Evolutionary conservation across 768 basidiomycete genomes (phyloP), one percentile per base, ranked within the genome.

Genomic region (Phanerochaete sordida): DNA sequence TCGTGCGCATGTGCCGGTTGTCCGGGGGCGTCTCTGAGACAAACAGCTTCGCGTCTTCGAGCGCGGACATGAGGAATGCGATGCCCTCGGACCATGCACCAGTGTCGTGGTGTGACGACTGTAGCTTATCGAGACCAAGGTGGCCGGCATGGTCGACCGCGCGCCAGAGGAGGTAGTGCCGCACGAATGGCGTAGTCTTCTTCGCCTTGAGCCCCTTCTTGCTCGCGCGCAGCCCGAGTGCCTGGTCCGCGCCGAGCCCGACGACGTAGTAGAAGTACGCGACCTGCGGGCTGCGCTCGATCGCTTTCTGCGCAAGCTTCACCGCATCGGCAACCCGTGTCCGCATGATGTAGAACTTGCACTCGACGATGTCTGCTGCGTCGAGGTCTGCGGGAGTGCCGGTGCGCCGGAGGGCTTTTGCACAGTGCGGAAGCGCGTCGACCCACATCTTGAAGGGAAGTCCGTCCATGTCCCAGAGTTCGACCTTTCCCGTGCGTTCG

Each of bases 251-350:
- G 0, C 78, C 76, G 27, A 88, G 73, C 0, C 82, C 79, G 60
- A 86, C 76, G 21, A 81, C 82, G 61, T 88, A 87, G 60, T 87
- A 84, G 68, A 81, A 87, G 68, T 87, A 88, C 2, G 82, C 83
- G 26, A 82, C 76, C 23, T 81, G 74, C 1, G 86, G 85, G 62
- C 78, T 86, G 30, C 84, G 81, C 62, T 79, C 68, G 35, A 87
- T 68, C 1, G 75, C 79, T 37, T 75, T 74, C 58, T 77, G 74
- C 0, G 84, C 85, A 6, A 79, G 65, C 15, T 67, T 68, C 49
- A 80, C 73, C 1, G 85, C 84, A 12, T 84, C 80, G 3, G 74
- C 68, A 31, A 83, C 71, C 28, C 80, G 78, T 23, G 74, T 71
- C 55, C 74, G 76, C 70, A 85, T 78, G 67, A 87, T 79, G 56